Percentiles rank a stretch among this genome's conserved stretches.
Conservation (phyloP, 1,139 yeast genomes). For the Debaryomyces sp. region DNA sequence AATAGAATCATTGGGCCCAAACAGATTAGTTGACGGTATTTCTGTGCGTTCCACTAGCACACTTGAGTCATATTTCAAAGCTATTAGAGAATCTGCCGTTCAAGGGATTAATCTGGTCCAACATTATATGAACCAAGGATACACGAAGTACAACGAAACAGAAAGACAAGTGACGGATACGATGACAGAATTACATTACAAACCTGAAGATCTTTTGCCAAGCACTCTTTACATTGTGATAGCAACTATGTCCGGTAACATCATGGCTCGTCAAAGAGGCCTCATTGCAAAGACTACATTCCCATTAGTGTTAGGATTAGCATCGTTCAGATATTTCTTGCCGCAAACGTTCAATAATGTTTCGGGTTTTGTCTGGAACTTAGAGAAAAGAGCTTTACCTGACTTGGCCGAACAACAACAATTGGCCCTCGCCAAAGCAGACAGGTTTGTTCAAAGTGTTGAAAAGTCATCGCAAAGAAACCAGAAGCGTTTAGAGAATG, state of each 20-base stretch:
- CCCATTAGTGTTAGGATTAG: constrained; percentile 69
- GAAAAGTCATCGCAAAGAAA: constrained; percentile 39
- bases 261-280: constrained; percentile 74
- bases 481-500: constrained; percentile 39
- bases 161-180: constrained; percentile 73
- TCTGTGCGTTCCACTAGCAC: constrained; percentile 55
- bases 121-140: constrained; percentile 35
- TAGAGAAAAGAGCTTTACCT: constrained; percentile 69
- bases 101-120: constrained; percentile 19
- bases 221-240: constrained; percentile 71
- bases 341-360: constrained; percentile 80
- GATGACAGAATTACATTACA: constrained; percentile 68
- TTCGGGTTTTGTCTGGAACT: constrained; percentile 58
- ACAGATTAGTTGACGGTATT: constrained; percentile 56
- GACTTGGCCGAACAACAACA: constrained; percentile 67
- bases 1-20: constrained; percentile 43
- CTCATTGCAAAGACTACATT: constrained; percentile 56
- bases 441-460: constrained; percentile 46
- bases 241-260: constrained; percentile 80
- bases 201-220: constrained; percentile 75
- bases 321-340: constrained; percentile 72
- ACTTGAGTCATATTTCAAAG: constrained; percentile 52
- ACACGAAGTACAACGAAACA: constrained; percentile 53
- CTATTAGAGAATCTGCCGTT: constrained; percentile 42
- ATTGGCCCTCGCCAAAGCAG: constrained; percentile 47